phyloP scores from a whole-genome alignment of 1,284 basidiomycete species.

The Ceratobasidium sp. region DNA sequence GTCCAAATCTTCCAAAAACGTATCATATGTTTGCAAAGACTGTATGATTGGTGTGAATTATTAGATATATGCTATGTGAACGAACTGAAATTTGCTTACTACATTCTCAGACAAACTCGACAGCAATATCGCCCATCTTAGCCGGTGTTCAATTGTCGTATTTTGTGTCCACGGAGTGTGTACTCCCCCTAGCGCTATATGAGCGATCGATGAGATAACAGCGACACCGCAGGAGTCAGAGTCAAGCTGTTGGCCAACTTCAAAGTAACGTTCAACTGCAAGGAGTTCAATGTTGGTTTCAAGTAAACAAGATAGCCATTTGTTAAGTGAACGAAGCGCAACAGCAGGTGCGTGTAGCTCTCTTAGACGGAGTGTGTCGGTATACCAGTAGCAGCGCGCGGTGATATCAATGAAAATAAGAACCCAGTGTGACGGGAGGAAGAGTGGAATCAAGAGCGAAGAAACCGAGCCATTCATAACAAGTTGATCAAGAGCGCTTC shows the following conservation, averaged over 20 bases:
- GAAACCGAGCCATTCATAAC: neutral
- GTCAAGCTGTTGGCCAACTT: neutral
- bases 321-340: neutral
- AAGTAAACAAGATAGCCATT: slow-evolving; percentile 12
- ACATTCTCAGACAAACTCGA: neutral
- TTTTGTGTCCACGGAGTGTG: neutral
- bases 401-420: neutral
- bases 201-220: neutral
- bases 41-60: too few relatives aligned
- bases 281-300: neutral
- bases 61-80: too few relatives aligned
- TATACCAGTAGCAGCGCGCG: neutral
- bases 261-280: neutral
- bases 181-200: neutral
- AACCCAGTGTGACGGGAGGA: neutral
- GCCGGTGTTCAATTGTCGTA: neutral
- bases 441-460: slow-evolving; percentile 2
- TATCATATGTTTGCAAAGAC: too few relatives aligned
- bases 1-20: too few relatives aligned
- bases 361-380: neutral
- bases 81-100: neutral
- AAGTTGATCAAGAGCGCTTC: neutral
- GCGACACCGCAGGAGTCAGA: neutral
- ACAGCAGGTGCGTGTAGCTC: neutral
- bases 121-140: neutral